Percentiles rank a stretch among this genome's conserved stretches.
phyloP scores from a whole-genome alignment of 2,329 filamentous ascomycete genomes.

The Madurella fahalii region DNA sequence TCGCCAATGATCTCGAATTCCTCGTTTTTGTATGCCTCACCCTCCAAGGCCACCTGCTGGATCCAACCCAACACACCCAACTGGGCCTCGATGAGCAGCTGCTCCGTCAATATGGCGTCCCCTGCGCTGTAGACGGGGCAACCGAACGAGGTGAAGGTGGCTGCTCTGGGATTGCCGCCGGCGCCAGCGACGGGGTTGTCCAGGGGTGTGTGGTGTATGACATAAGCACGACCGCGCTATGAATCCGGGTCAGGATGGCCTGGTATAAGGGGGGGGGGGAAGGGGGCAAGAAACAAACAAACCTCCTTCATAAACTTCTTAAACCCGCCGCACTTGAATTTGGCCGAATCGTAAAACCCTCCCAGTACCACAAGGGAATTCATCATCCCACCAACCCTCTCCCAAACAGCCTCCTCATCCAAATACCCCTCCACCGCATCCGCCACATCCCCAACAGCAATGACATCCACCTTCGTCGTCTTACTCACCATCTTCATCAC shows the following conservation, averaged over 20 bases:
- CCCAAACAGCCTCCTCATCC: constrained; percentile 50
- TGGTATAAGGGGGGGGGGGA: background rate
- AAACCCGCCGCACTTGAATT: constrained; percentile 43
- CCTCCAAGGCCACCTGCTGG: constrained; percentile 24
- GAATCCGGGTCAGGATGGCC: constrained; percentile 9
- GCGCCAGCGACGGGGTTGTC: constrained; percentile 52
- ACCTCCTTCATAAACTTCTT: constrained; percentile 50
- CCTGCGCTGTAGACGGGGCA: constrained; percentile 69
- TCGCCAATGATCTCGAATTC: constrained; percentile 15
- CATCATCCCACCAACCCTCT: constrained; percentile 40
- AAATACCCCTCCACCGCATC: constrained; percentile 57
- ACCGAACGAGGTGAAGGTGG: constrained; percentile 45
- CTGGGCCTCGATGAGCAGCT: constrained; percentile 50
- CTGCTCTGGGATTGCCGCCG: constrained; percentile 41
- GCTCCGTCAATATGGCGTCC: constrained; percentile 56
- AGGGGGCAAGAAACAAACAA: constrained; percentile 22
- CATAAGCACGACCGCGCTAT: constrained; percentile 59
- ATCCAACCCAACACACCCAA: constrained; percentile 28
- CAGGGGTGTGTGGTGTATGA: constrained; percentile 47
- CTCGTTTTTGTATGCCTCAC: constrained; percentile 26
- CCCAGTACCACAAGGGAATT: constrained; percentile 49
- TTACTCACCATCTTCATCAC: constrained; percentile 46
- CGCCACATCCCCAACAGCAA: constrained; percentile 67
- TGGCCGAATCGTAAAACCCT: constrained; percentile 37
- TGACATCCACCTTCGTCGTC: constrained; percentile 60